Base-by-base conservation (phyloP, 2,329 filamentous ascomycete species). In the Elsinoe fawcettii region DNA sequence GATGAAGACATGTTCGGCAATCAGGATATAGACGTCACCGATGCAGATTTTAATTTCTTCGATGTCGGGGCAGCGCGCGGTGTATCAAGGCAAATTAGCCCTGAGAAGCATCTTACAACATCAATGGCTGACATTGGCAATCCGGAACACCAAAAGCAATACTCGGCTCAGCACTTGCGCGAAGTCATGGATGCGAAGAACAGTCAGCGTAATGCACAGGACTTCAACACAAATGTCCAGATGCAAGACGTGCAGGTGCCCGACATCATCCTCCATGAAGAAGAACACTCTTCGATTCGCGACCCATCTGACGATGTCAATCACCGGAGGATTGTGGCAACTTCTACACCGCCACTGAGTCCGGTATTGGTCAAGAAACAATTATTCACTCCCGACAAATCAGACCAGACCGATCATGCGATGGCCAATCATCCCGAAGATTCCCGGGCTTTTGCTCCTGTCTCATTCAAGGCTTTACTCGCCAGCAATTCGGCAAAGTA, bases 31-130 rank as follows among this genome's bases (percentile, higher is more conserved):
- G 81, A 74, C n/a, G 75, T 92, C n/a, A 90, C 86, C 1, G 88
- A 93, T 63, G 87, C 83, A 5, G 88, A 93, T 66, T 92, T 92
- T 67, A 88, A 81, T 67, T 92, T 91, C 69, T 92, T 92, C 63
- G 87, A 92, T 64, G 84, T 86, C 60, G 74, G 73, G 47, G 73
- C 68, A 41, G 34, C 34, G 18, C 49, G 46, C 22, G 49, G 47
- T 9, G 44, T 47, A 16, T 49, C 51, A 25, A 41, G 49, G 51
- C 51, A 41, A n/a, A 51, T 51, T 32, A 51, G 58, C 41, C 58
- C 59, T 16, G 59, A 64, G 22, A 67, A 65, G 56, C 64, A 66
- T 5, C 59, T 69, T 6, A 39, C 25, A 2, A 8, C 20, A 14
- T 36, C 39, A 22, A 25, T 25, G 9, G 11, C 11, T 5, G 23